Base-by-base conservation (phyloP, 192 early-diverging fungal species). In the Coemansia sp. region DNA sequence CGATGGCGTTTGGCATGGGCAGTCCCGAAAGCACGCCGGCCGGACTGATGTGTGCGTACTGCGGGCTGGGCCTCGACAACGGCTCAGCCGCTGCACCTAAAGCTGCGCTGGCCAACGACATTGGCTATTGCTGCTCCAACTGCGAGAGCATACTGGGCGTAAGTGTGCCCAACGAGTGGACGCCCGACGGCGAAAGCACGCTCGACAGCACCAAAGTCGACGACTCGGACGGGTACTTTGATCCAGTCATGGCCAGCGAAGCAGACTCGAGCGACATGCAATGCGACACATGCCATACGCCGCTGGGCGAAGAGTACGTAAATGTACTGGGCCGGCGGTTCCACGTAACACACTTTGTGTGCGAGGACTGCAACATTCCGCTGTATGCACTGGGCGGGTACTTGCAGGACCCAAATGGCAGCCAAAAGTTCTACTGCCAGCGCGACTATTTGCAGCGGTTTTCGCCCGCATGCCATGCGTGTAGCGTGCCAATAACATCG, bases 321-420 rank as follows among this genome's bases (percentile, higher is more conserved):
- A 82, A 76, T 25, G 64, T 76, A 10, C 62, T 75, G 37, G 79
- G 79, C 1, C 62, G 73, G 45, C 69, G 79, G 43, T 82, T 76
- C 60, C 79, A 82, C 24, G 73, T 72, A 32, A 76, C 67, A 24
- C 79, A 82, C 59, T 76, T 82, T 72, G 65, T 65, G 17, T 82
- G 79, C 60, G 66, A 82, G 35, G 73, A 76, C 79, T 82, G 79
- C 52, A 68, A 59, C 60, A 82, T 82, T 53, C 79, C 79, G 6
- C 70, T 82, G 66, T 82, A 82, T 45, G 79, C 79, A 43, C 74
- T 82, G 43, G 79, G 79, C 57, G 79, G 79, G 5, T 82, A 82
- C 37, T 23, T 82, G 57, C 79, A 76, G 38, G 70, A 75, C 23
- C 79, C 79, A 5, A 14, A 27, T 22, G 70, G 74, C 45, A 61